Evolutionary conservation across 1,139 yeast species (phyloP), one percentile per base, ranked within the genome.

Genomic region (Debaryomyces robertsiae): DNA sequence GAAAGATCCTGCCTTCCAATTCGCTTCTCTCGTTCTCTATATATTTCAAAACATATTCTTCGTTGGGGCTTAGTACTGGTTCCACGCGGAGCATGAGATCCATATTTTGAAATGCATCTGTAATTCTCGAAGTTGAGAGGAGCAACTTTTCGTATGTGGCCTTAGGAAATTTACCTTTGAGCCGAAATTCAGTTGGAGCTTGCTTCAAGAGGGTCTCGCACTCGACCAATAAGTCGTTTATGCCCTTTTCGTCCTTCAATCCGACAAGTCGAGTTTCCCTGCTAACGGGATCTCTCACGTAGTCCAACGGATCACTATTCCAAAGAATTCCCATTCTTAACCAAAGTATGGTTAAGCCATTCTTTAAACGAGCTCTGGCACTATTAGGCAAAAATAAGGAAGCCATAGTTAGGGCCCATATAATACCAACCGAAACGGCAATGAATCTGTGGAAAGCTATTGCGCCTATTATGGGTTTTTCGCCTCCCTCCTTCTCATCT

Each of bases 381-480:
- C 88, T 81, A 54, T 81, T 82, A 4, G 95, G 95, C 44, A 86
- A 70, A 41, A 88, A 74, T 1, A 78, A 66, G 22, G 82, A 65
- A 0, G 84, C 81, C 65, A 87, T 77, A 2, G 79, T 57, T 11
- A 88, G 66, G 0, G 95, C 94, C 91, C 94, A 87, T 0, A 83
- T 45, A 2, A 86, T 81, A 16, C 95, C 96, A 24, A 79, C 64
- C 5, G 83, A 70, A 2, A 88, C 95, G 0, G 93, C 80, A 3
- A 82, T 63, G 52, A 84, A 82, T 41, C 96, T 69, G 56, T 87
- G 95, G 54, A 83, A 73, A 0, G 95, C 95, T 58, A 88, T 84
- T 49, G 84, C 89, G n/a, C 70, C 75, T 28, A 86, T 79, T 18
- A 83, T 73, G 2, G 90, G 94, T 39, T 69, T 62, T n/a, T 73